A percentile compares a stretch with the other conserved stretches of the same genome.
These are phyloP conservation scores for Fusarium sp. DNA, from an alignment of 2,329 filamentous ascomycete species.

Conservation along the genomic window DNA sequence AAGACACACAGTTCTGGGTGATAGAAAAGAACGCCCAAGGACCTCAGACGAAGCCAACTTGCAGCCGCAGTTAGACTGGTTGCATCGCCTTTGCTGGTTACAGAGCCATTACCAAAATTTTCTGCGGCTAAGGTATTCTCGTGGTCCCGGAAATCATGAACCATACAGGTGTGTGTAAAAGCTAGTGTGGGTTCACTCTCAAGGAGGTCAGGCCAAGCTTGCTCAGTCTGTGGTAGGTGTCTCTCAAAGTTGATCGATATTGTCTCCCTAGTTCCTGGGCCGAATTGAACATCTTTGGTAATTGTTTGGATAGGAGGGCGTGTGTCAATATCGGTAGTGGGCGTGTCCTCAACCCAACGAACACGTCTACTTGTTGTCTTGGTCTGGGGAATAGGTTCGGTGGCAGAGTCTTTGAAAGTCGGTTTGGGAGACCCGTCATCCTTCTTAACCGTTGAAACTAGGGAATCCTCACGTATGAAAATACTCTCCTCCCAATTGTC, in stretches of 20 bases:
- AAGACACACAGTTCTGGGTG: conserved; percentile 55
- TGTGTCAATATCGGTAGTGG: background rate
- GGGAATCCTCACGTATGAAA: conserved; percentile 36
- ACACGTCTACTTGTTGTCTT: conserved; percentile 1
- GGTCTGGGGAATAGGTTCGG: conserved; percentile 3
- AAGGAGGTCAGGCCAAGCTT: conserved; percentile 51
- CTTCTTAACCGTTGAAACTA: background rate
- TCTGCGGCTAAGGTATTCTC: conserved; percentile 18
- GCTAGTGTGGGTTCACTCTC: conserved; percentile 42
- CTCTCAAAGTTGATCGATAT: conserved; percentile 37
- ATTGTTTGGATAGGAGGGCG: conserved; percentile 7
- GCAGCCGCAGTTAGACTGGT: conserved; percentile 50
- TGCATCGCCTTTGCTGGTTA: conserved; percentile 29
- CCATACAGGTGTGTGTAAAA: conserved; percentile 56
- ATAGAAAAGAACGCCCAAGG: conserved; percentile 56
- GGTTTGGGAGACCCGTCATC: conserved; percentile 1
- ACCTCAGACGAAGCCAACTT: conserved; percentile 54
- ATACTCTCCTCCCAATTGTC: conserved; percentile 29
- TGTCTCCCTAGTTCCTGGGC: conserved; percentile 15
- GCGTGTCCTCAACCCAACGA: conserved; percentile 3
- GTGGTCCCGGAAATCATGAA: conserved; percentile 51
- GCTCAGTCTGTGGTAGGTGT: conserved; percentile 2
- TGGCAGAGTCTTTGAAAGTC: background rate
- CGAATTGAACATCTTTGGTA: conserved; percentile 39
- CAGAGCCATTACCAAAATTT: conserved; percentile 43